phyloP scores from a whole-genome alignment of 306 rosid species.

The Leucaena leucocephala region DNA sequence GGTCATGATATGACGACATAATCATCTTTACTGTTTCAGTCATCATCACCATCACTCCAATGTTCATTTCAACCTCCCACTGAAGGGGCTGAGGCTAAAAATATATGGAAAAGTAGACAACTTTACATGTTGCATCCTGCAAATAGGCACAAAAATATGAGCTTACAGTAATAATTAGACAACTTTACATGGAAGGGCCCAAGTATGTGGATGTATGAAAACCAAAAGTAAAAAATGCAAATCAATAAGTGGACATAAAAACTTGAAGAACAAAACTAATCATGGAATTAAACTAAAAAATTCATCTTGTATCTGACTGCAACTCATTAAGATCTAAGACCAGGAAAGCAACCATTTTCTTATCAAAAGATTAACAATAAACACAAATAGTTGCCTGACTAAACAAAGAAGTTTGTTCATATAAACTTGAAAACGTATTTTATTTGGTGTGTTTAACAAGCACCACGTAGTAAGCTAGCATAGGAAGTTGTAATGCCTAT shows the following conservation, averaged over 20 bases:
- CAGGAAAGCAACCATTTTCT: constrained; percentile 10
- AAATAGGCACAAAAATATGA: constrained; percentile 32
- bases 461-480: background rate
- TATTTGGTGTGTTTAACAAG: background rate
- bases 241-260: background rate
- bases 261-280: constrained; percentile 5
- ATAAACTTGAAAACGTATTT: background rate
- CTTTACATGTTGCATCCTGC: constrained; percentile 36
- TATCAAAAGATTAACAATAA: background rate
- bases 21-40: constrained; percentile 47
- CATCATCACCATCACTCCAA: constrained; percentile 51
- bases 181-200: background rate
- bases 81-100: constrained; percentile 5
- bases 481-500: background rate
- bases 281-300: constrained; percentile 16
- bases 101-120: constrained; percentile 1
- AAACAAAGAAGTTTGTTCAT: background rate
- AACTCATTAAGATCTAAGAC: background rate
- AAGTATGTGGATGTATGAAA: constrained; percentile 12
- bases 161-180: constrained; percentile 25
- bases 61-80: constrained; percentile 43
- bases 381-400: background rate
- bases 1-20: constrained; percentile 43
- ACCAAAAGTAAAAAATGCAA: background rate
- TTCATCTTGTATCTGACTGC: constrained; percentile 5